A percentile compares a stretch with the other conserved stretches of the same genome.
phyloP scores from a whole-genome alignment of 179 eudicot species.

The Nepenthes alata region DNA sequence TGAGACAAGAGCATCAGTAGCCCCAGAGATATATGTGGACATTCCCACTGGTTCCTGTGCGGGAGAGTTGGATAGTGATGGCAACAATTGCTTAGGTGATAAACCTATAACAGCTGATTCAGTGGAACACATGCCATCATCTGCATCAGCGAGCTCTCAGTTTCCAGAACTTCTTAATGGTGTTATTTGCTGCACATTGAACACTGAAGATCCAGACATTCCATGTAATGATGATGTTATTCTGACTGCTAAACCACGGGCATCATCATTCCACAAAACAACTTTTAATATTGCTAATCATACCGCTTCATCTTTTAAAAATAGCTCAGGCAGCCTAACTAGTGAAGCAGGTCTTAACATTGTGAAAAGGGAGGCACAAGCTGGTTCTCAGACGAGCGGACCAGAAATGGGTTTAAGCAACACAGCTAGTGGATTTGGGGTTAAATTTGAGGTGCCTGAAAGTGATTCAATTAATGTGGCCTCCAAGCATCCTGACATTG shows the following conservation, averaged over 20 bases:
- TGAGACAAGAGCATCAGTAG: constrained; percentile 14
- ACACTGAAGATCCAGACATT: constrained; percentile 57
- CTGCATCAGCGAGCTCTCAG: constrained; percentile 14
- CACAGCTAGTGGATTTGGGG: constrained; percentile 22
- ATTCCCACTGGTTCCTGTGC: constrained; percentile 13
- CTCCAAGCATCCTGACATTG: constrained; percentile 23
- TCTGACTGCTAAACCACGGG: constrained; percentile 27
- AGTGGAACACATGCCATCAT: constrained; percentile 17
- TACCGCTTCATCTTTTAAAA: constrained; percentile 11
- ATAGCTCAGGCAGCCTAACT: constrained; percentile 5
- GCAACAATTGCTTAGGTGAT: constrained; percentile 8
- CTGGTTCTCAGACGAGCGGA: constrained; percentile 9
- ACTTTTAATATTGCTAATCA: constrained; percentile 24
- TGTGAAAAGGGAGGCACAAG: constrained; percentile 12
- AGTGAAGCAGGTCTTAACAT: constrained; percentile 9
- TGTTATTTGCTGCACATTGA: constrained; percentile 47
- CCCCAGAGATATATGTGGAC: constrained; percentile 14
- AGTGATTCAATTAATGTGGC: constrained; percentile 13
- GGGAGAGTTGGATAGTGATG: constrained; percentile 10
- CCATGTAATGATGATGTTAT: constrained; percentile 57
- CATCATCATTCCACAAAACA: constrained; percentile 29
- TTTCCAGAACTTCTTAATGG: constrained; percentile 33
- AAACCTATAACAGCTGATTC: constrained; percentile 10
- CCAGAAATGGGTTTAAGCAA: constrained; percentile 13
- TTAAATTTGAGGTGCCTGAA: constrained; percentile 28